Evolutionary conservation across 805 yeast genomes (phyloP).

Genomic region (Starmerella stigmatis): DNA sequence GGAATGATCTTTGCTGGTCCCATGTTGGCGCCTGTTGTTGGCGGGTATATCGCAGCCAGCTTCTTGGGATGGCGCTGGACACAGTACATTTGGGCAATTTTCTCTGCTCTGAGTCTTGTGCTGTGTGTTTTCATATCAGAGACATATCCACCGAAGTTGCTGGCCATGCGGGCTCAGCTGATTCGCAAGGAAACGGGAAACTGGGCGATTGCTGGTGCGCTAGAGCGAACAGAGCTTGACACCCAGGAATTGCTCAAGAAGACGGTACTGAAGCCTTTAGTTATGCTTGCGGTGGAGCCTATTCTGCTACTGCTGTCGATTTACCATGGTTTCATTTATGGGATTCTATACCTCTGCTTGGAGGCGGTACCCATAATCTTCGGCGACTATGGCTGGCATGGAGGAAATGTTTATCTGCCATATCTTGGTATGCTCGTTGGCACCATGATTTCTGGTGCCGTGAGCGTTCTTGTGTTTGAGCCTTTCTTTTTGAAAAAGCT

Average conservation of each 20-base stretch:
- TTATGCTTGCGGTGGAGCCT: conserved; percentile 60
- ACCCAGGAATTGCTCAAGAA: conserved; percentile 50
- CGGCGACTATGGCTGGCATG: conserved; percentile 47
- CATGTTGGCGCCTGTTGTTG: conserved; percentile 28
- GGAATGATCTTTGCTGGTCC: conserved; percentile 21
- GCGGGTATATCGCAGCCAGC: conserved; percentile 65
- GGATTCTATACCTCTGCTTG: conserved; percentile 61
- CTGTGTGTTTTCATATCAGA: conserved; percentile 34
- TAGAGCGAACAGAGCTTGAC: conserved; percentile 53
- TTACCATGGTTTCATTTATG: conserved; percentile 71
- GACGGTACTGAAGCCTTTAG: conserved; percentile 56
- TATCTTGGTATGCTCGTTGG: conserved; percentile 67
- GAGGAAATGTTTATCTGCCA: conserved; percentile 68
- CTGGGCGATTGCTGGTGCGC: conserved; percentile 78
- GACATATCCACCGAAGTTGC: conserved; percentile 38
- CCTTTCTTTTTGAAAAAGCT: conserved; percentile 39
- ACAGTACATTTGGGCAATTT: conserved; percentile 39
- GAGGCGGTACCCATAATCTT: conserved; percentile 71
- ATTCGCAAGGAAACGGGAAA: conserved; percentile 73
- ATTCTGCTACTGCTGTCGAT: conserved; percentile 54
- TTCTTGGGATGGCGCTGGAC: conserved; percentile 52
- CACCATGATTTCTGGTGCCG: conserved; percentile 44
- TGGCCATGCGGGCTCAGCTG: conserved; percentile 53
- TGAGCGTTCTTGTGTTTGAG: conserved; percentile 45
- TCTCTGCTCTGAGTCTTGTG: conserved; percentile 28